phyloP scores from a whole-genome alignment of 1,284 basidiomycete species.

The Coriolopsis trogii region DNA sequence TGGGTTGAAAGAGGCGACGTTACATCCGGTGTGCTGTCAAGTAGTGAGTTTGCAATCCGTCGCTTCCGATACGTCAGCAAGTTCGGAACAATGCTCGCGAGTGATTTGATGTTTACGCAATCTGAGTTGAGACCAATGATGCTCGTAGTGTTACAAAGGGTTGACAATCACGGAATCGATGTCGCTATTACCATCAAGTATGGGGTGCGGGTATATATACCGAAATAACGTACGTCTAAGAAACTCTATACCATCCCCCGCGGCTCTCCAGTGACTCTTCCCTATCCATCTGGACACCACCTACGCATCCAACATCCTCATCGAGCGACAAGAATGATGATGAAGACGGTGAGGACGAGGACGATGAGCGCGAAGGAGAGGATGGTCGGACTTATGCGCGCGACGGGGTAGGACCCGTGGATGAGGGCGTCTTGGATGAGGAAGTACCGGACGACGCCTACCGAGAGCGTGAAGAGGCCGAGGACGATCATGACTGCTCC shows the following conservation, averaged over 20 bases:
- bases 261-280: too few species aligned
- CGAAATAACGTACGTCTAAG: neutral
- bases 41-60: too few species aligned
- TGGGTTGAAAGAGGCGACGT: too few species aligned
- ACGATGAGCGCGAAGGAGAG: constrained; percentile 46
- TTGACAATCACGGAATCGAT: neutral
- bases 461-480: constrained; percentile 51
- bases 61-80: too few species aligned
- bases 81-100: too few species aligned
- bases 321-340: constrained; percentile 42
- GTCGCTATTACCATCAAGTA: neutral
- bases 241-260: neutral
- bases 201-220: constrained; percentile 1
- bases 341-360: constrained; percentile 54
- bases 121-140: too few species aligned
- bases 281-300: neutral
- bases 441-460: constrained; percentile 60
- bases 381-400: constrained; percentile 46
- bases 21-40: too few species aligned
- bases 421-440: constrained; percentile 54
- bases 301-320: neutral
- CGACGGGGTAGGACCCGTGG: constrained; percentile 58
- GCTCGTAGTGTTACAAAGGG: too few species aligned
- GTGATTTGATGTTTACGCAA: too few species aligned
- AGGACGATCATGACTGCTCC: constrained; percentile 55